Evolutionary conservation across 2,329 filamentous ascomycete species (phyloP), one percentile per base, ranked within the genome.

Genomic region (Amauroascus niger): DNA sequence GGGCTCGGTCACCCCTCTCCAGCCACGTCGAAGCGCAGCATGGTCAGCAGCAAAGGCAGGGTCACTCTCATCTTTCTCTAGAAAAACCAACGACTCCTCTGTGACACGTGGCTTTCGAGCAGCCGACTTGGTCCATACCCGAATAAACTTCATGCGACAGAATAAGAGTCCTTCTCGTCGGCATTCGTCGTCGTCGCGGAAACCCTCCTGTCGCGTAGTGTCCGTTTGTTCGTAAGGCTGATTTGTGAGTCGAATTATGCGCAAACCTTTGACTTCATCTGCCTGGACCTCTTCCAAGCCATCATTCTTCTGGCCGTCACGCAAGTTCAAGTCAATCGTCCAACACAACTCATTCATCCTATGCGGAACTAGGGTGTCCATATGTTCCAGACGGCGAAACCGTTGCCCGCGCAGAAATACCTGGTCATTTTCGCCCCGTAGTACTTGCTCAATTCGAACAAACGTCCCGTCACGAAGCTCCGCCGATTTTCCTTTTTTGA

Each of bases 181-280:
- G 0, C 64, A 55, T 1, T 63, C 58, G 0, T 61, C 20, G 1
- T 59, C 58, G 11, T 61, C 60, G 0, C 46, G 49, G 33, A 62
- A 70, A 0, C 28, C 28, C n/a, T 8, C 20, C 62, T 14, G 14
- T 14, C 1, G 16, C 6, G 14, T 24, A 20, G 11, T 33, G 48
- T 0, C 49, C 26, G 0, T 53, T 41, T 59, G 47, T 1, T 53
- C 76, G 41, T 74, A 81, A 0, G 65, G 59, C 0, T 72, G 64
- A 55, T 87, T 88, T 0, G 83, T 87, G 1, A 76, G 65, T 0
- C 72, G 62, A 0, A 86, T 65, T 0, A 62, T 63, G 0, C 79
- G 67, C 6, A 72, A 65, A 1, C 65, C 57, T 1, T 70, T 60
- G 0, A 83, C 68, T 0, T 69, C 55, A 0, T 58, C 48, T 0